Conservation (phyloP, 345 rosid genomes). For the Eutrema japonicum region DNA sequence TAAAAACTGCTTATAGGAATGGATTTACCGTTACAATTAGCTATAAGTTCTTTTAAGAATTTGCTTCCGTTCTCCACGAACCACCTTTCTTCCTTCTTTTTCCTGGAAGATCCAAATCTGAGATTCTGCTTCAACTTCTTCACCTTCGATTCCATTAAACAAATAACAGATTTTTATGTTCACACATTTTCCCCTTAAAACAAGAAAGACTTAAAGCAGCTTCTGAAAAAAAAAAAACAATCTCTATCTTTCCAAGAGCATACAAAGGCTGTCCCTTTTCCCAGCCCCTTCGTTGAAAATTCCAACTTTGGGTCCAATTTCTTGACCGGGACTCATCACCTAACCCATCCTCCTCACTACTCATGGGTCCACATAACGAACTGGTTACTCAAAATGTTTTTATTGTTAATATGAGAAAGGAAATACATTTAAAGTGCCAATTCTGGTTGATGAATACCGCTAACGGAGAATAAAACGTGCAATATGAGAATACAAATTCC, state of each 20-base stretch:
- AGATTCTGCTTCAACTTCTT: background rate
- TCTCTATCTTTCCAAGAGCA: background rate
- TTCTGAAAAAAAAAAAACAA: background rate
- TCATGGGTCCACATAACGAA: no score
- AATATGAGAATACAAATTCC: no score
- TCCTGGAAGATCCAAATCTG: background rate
- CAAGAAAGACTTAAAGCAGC: background rate
- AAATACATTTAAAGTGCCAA: no score
- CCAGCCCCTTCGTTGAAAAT: no score
- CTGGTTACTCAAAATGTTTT: no score
- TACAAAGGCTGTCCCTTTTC: no score
- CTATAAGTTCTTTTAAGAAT: constrained; percentile 6
- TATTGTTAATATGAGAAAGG: no score
- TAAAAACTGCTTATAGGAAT: constrained; percentile 22
- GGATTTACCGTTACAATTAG: constrained; percentile 32
- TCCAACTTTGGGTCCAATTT: no score
- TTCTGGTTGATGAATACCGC: no score
- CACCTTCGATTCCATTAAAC: background rate
- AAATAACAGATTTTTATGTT: background rate
- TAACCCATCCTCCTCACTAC: no score
- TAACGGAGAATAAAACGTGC: no score
- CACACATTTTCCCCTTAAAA: background rate
- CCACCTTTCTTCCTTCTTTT: constrained; percentile 5
- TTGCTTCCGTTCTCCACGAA: constrained; percentile 26
- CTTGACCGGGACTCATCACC: no score